Evolutionary conservation across 805 yeast genomes (phyloP).

Genomic region (Saccharomycopsis sp.): DNA sequence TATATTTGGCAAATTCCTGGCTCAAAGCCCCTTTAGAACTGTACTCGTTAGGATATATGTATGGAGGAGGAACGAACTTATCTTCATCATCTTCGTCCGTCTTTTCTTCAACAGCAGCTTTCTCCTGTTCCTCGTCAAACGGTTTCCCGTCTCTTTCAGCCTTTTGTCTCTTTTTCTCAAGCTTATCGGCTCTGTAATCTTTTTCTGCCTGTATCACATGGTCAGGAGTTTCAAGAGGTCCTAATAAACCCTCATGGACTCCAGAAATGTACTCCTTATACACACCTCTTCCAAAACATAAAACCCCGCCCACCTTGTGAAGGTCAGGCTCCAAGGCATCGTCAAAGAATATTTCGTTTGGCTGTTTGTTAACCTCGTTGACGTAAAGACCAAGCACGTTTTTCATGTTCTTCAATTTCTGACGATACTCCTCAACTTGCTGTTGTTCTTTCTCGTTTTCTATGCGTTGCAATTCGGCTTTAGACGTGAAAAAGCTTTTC

Average conservation of each 20-base stretch:
- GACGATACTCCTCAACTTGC: slow-evolving; percentile 27
- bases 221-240: slow-evolving; percentile 64
- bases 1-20: slow-evolving; percentile 43
- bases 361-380: slow-evolving; percentile 23
- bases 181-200: slow-evolving; percentile 20
- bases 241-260: slow-evolving; percentile 88
- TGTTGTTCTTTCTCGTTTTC: slow-evolving; percentile 23
- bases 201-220: slow-evolving; percentile 20
- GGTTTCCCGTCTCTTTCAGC: slow-evolving; percentile 12
- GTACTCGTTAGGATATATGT: slow-evolving; percentile 54
- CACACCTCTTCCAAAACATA: slow-evolving; percentile 93
- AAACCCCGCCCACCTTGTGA: slow-evolving; percentile 66
- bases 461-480: slow-evolving; percentile 10
- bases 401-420: slow-evolving; percentile 34
- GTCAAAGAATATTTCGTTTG: slow-evolving; percentile 26
- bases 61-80: slow-evolving; percentile 38
- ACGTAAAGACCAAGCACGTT: slow-evolving; percentile 56
- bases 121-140: slow-evolving; percentile 8
- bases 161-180: slow-evolving; percentile 13
- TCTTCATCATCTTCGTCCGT: slow-evolving; percentile 27
- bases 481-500: slow-evolving; percentile 5
- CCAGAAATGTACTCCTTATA: slow-evolving; percentile 89
- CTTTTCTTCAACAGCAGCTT: slow-evolving; percentile 16
- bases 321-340: slow-evolving; percentile 42
- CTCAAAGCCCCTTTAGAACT: slow-evolving; percentile 43